phyloP scores from a whole-genome alignment of 2,329 filamentous ascomycete species.

The Botryotinia convoluta region DNA sequence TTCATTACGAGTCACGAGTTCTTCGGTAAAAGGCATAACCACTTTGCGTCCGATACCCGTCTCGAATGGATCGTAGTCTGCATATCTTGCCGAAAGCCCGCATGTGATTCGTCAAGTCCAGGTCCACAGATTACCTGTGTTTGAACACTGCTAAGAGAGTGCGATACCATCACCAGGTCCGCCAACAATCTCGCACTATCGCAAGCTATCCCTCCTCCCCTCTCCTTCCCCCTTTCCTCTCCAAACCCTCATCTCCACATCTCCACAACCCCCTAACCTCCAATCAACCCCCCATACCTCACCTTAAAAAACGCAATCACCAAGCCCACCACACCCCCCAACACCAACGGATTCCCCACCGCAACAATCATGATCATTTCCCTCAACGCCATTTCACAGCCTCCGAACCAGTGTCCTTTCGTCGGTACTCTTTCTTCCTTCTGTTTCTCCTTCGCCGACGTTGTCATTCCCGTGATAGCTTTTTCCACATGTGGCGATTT shows the following conservation, averaged over 20 bases:
- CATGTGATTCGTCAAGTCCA: background rate
- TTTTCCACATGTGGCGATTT: too few relatives aligned
- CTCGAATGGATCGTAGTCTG: background rate
- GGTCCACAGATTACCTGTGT: background rate
- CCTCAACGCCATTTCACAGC: background rate
- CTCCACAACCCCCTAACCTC: background rate
- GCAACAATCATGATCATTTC: background rate
- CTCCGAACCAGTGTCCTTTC: background rate
- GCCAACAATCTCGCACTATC: too few relatives aligned
- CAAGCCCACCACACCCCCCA: background rate
- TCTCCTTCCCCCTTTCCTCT: too few relatives aligned
- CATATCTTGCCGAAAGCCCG: background rate
- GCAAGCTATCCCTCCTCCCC: background rate
- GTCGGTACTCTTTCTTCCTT: too few relatives aligned
- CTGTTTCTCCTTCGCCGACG: too few relatives aligned
- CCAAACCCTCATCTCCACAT: background rate
- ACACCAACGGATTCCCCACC: background rate
- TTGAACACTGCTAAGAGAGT: background rate
- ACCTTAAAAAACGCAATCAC: background rate
- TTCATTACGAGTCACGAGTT: background rate
- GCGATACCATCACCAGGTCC: background rate
- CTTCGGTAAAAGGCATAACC: rapidly evolving
- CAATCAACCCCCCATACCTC: background rate
- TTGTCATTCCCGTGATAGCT: too few relatives aligned
- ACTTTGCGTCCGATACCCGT: background rate